A percentile compares a stretch with the other conserved stretches of the same genome.
Evolutionary conservation across 768 basidiomycete genomes (phyloP).

Genomic region (Gyrodon lividus): DNA sequence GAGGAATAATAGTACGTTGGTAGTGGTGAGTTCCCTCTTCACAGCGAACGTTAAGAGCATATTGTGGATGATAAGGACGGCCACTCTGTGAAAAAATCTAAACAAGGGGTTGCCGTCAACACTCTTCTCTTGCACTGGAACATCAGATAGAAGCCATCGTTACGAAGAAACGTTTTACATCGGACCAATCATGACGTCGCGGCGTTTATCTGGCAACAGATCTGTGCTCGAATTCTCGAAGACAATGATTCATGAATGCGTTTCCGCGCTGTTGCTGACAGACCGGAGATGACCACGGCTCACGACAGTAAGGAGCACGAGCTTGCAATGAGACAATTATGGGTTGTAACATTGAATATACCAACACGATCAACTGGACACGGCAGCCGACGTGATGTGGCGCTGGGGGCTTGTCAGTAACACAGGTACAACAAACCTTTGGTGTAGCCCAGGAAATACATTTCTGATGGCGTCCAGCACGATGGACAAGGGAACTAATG

Average conservation of each 20-base stretch:
- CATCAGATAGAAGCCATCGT: slow-evolving; percentile 26
- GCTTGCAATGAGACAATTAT: slow-evolving; percentile 11
- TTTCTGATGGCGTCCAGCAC: slow-evolving; percentile 19
- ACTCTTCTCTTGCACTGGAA: slow-evolving; percentile 25
- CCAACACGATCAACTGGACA: slow-evolving; percentile 18
- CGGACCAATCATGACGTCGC: slow-evolving; percentile 25
- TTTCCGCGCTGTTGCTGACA: slow-evolving; percentile 19
- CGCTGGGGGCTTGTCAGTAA: slow-evolving; percentile 25
- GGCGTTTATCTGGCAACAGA: slow-evolving; percentile 21
- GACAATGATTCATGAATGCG: slow-evolving; percentile 26
- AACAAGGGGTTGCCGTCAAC: slow-evolving; percentile 26
- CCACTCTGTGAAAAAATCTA: slow-evolving; percentile 22
- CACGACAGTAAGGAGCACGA: slow-evolving; percentile 17
- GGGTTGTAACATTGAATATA: slow-evolving; percentile 22
- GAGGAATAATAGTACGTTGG: slow-evolving; percentile 9
- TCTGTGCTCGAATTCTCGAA: slow-evolving; percentile 28
- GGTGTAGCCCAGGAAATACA: slow-evolving; percentile 24
- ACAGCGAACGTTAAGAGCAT: slow-evolving; percentile 29
- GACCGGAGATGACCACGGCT: slow-evolving; percentile 27
- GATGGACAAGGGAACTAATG: slow-evolving; percentile 24
- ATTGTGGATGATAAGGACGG: slow-evolving; percentile 27
- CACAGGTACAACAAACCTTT: slow-evolving; percentile 29
- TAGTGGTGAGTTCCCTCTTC: slow-evolving; percentile 4
- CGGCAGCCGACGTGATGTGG: slow-evolving; percentile 18
- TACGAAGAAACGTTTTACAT: slow-evolving; percentile 3